Evolutionary conservation across 768 basidiomycete species (phyloP).

Genomic region (Polyporus arcularius): DNA sequence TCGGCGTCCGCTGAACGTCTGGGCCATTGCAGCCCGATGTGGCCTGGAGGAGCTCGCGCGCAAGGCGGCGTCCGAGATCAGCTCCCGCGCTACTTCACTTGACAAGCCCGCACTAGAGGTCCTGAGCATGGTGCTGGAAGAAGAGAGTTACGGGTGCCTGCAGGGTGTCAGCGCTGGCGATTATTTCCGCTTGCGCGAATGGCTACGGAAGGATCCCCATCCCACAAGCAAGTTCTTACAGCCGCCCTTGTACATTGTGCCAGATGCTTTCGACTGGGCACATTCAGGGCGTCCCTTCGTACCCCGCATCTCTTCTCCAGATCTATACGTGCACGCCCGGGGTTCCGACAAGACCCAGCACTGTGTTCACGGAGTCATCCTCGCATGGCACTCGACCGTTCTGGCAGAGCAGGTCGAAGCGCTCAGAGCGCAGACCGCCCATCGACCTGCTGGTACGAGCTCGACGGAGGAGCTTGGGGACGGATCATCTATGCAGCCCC

Average conservation of each 20-base stretch:
- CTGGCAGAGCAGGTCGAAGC: too few relatives aligned
- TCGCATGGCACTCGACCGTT: too few relatives aligned
- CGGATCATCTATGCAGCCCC: background rate
- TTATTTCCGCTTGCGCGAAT: slow-evolving; percentile 4
- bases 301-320: too few relatives aligned
- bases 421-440: too few relatives aligned
- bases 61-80: background rate
- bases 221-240: background rate
- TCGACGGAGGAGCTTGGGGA: background rate
- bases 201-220: background rate
- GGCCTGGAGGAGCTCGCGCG: background rate
- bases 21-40: slow-evolving; percentile 14
- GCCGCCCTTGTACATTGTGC: too few relatives aligned
- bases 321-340: too few relatives aligned
- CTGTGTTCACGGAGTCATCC: too few relatives aligned
- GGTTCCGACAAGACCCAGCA: too few relatives aligned
- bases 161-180: slow-evolving; percentile 2
- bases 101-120: background rate
- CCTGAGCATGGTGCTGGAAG: background rate
- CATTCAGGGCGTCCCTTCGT: background rate
- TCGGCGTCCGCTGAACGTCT: slow-evolving; percentile 30
- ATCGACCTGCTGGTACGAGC: background rate
- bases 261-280: background rate
- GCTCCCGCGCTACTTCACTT: background rate
- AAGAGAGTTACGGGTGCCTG: background rate